phyloP scores from a whole-genome alignment of 768 basidiomycete species.

The Mycena alexandri region DNA sequence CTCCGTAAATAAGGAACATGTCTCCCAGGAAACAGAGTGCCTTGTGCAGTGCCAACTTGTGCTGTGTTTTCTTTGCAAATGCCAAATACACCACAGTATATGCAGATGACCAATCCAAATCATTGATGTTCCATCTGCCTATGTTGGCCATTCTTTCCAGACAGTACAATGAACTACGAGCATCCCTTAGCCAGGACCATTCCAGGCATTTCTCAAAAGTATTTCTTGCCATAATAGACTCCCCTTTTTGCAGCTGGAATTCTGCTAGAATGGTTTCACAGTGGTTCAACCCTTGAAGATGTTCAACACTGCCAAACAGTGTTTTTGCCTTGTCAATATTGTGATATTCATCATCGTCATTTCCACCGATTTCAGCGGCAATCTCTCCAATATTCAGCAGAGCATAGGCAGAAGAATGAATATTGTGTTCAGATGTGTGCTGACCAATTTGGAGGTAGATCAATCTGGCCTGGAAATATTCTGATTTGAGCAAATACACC shows the following conservation, averaged over 20 bases:
- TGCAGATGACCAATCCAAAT: not conserved
- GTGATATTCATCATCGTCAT: not conserved
- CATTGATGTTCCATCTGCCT: not conserved
- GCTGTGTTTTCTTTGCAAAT: not conserved
- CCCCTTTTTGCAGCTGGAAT: not conserved
- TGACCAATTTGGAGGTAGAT: not conserved
- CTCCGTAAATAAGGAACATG: not conserved
- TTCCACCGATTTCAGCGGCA: not conserved
- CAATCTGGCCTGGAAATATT: not conserved
- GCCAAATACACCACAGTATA: not conserved
- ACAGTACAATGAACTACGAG: not conserved
- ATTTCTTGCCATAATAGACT: not conserved
- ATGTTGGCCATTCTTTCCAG: not conserved
- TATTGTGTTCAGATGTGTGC: not conserved
- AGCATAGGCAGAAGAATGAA: not conserved
- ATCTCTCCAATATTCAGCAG: not conserved
- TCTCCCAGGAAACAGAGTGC: not conserved
- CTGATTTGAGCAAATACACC: constrained; percentile 11
- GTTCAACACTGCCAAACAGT: not conserved
- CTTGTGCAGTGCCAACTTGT: not conserved
- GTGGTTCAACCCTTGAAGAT: not conserved
- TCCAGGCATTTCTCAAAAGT: not conserved
- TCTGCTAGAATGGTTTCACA: not conserved
- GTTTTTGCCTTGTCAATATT: not conserved
- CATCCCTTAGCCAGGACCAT: not conserved